Conservation (phyloP, 768 basidiomycete genomes). For the Mycena amicta region DNA sequence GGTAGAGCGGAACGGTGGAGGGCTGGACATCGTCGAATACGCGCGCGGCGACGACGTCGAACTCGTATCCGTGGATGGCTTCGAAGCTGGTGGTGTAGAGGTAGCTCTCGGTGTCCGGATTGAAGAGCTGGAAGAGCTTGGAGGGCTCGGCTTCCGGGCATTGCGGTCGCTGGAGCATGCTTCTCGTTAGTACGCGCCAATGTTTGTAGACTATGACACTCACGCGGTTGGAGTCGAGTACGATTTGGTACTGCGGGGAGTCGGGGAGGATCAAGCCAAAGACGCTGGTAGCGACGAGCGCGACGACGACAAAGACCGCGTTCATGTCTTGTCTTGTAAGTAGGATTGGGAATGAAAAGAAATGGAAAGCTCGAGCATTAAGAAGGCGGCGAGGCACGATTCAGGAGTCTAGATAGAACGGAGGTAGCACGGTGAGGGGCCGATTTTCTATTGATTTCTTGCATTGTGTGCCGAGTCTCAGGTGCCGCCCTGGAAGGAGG, state of each 20-base stretch:
- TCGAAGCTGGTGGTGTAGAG: neutral
- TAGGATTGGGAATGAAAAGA: too few relatives aligned
- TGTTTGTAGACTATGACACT: too few relatives aligned
- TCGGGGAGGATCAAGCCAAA: neutral
- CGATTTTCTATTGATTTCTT: too few relatives aligned
- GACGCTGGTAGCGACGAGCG: neutral
- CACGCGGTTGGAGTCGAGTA: neutral
- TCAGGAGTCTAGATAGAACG: too few relatives aligned
- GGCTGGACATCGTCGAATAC: neutral
- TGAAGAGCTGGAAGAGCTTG: conserved; percentile 3
- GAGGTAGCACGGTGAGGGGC: too few relatives aligned
- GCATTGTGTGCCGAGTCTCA: too few relatives aligned
- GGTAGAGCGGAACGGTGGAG: conserved; percentile 12
- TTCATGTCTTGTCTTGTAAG: neutral
- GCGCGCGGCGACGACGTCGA: conserved; percentile 7
- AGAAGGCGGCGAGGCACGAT: too few relatives aligned
- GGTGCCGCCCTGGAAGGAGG: too few relatives aligned
- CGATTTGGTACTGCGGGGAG: neutral
- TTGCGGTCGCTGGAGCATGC: neutral
- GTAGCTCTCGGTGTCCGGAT: conserved; percentile 11
- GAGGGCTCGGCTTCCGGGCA: neutral
- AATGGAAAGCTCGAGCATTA: too few relatives aligned
- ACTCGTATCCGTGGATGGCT: neutral
- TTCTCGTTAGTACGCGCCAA: neutral
- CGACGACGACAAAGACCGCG: neutral